Evolutionary conservation across 306 rosid genomes (phyloP).

Genomic region (Pyrus betulifolia): DNA sequence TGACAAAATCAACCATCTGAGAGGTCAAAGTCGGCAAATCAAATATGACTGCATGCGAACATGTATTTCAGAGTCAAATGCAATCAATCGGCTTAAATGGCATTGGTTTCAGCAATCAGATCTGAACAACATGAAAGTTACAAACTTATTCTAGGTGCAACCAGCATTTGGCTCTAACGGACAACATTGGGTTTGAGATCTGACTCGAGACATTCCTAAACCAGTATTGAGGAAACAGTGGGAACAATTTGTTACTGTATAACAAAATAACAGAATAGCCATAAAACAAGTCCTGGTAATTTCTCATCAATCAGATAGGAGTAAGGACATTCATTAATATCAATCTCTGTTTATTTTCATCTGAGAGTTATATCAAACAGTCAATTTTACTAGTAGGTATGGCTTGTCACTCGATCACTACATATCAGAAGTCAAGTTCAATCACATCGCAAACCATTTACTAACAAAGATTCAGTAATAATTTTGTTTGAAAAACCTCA

Average conservation of each 20-base stretch:
- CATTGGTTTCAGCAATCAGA: background rate
- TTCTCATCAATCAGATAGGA: background rate
- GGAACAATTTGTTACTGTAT: no score
- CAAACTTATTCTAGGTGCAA: background rate
- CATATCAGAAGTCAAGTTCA: background rate
- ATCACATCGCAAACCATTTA: no score
- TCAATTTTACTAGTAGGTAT: background rate
- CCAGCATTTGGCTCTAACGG: background rate
- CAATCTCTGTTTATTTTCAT: background rate
- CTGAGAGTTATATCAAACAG: background rate
- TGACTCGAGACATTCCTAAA: no score
- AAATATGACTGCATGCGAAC: background rate
- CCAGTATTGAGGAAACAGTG: no score
- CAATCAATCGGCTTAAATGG: background rate
- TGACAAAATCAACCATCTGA: background rate
- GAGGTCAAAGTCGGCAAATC: constrained; percentile 1
- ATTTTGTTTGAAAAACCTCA: no score
- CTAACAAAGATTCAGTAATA: no score
- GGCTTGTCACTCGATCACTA: background rate
- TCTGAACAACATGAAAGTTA: background rate
- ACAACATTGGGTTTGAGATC: no score
- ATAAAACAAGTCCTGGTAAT: background rate
- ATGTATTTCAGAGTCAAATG: background rate
- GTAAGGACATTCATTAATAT: background rate
- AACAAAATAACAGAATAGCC: background rate